Evolutionary conservation across 2,329 filamentous ascomycete species (phyloP).

Genomic region (Diaporthe amygdali): DNA sequence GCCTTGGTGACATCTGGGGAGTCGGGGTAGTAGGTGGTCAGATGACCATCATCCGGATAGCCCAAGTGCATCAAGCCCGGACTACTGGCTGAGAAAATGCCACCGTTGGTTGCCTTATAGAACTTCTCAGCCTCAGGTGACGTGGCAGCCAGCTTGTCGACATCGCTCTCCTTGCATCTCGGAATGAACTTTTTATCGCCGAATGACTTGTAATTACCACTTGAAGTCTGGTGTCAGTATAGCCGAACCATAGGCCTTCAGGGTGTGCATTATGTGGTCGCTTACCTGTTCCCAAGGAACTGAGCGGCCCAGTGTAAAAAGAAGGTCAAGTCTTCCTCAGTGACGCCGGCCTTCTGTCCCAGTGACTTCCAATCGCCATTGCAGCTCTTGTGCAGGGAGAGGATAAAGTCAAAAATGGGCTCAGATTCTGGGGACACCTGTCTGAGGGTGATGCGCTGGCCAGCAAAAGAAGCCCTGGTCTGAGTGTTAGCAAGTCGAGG

Average conservation of each 20-base stretch:
- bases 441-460: constrained; percentile 78
- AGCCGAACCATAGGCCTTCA: too few relatives aligned
- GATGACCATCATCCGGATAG: constrained; percentile 74
- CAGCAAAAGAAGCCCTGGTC: constrained; percentile 74
- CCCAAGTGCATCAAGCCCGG: constrained; percentile 75
- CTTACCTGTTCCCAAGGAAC: constrained; percentile 56
- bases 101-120: constrained; percentile 72
- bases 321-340: constrained; percentile 65
- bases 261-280: too few relatives aligned
- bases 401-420: constrained; percentile 80
- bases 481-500: background rate
- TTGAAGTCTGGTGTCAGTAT: constrained; percentile 41
- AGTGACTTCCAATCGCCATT: constrained; percentile 75
- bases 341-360: constrained; percentile 67
- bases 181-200: constrained; percentile 86
- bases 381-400: constrained; percentile 70
- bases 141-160: constrained; percentile 68
- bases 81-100: constrained; percentile 72
- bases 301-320: constrained; percentile 81
- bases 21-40: constrained; percentile 84
- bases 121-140: constrained; percentile 65
- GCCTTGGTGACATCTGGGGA: constrained; percentile 75
- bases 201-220: constrained; percentile 87
- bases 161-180: constrained; percentile 66
- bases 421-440: constrained; percentile 85